Base-by-base conservation (phyloP, 176 grass and related monocot species). In the Triticum dicoccoides region DNA sequence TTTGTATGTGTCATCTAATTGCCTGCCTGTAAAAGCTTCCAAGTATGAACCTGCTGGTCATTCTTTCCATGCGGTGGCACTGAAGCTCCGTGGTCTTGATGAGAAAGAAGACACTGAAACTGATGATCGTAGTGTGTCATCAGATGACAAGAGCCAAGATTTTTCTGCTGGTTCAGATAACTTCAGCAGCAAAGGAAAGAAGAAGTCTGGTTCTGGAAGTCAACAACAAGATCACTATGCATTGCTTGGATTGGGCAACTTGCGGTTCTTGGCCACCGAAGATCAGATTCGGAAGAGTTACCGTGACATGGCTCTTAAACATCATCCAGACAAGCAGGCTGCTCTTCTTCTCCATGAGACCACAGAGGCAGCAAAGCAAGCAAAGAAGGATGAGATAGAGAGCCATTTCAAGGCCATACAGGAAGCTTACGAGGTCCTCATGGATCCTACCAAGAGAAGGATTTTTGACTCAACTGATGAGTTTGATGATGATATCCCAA, bases 401-500 rank as follows among this genome's bases (percentile, higher is more conserved):
- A 94, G 17, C 51, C 92, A 96, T 87, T 99, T 99, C 72, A 99
- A 99, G 80, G 84, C 82, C 64, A 92, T 99, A 61, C 94, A 99
- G 65, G 94, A 96, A 83, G 97, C 97, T 42, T 99, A 99, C 79
- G 97, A 99, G 77, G 89, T 96, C 81, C 88, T 99, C 25, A 96
- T 96, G 35, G 96, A 98, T 74, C 96, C 93, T 70, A 93, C 91
- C 15, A 98, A 94, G 85, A 90, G 96, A 85, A 95, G 96, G 69
- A 94, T 96, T 83, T 98, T 89, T 86, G 96, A 98, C 37, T 98
- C 96, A 9, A 98, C 96, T 9, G 96, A 98, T 80, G 96, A 98
- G 63, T 98, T 98, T 88, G 96, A 98, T 72, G 96, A 98, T 98
- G 96, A 98, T 89, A 89, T 98, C 76, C 96, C 96, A 64, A 91